Conservation (phyloP, 2,329 filamentous ascomycete species). For the Clathrospora elynae region DNA sequence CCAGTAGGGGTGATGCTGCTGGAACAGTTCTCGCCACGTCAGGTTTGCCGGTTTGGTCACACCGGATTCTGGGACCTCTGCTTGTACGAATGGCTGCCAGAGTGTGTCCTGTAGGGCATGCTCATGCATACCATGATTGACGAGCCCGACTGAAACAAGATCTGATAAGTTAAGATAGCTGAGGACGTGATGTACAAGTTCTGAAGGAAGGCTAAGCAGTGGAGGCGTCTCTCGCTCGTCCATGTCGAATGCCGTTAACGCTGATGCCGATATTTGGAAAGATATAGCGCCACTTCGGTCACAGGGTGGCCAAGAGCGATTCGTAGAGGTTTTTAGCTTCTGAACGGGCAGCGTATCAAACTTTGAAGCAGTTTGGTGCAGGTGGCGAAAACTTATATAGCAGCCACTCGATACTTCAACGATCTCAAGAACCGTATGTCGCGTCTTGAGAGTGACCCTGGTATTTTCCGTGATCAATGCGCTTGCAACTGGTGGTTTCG, state of each 20-base stretch:
- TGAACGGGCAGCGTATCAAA: not conserved
- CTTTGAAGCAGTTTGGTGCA: not conserved
- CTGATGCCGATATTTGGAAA: not conserved
- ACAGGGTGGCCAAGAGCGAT: accelerated
- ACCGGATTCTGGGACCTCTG: conserved; percentile 61
- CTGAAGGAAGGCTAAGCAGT: conserved; percentile 68
- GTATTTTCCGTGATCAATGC: not conserved
- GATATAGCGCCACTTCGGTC: no score
- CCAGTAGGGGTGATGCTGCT: conserved; percentile 79
- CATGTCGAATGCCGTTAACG: conserved; percentile 15
- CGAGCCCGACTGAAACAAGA: conserved; percentile 63
- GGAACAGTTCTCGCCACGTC: conserved; percentile 73
- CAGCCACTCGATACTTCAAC: not conserved
- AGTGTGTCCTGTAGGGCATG: conserved; percentile 69
- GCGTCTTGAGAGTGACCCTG: not conserved
- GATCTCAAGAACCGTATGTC: not conserved
- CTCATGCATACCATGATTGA: conserved; percentile 64
- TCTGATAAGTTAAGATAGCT: conserved; percentile 67
- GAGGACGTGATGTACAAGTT: conserved; percentile 76
- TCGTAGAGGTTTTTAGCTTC: not conserved
- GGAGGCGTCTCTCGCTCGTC: conserved; percentile 18
- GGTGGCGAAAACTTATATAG: conserved; percentile 3
- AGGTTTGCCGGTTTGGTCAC: conserved; percentile 58
- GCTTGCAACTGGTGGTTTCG: conserved; percentile 5
- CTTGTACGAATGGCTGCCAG: conserved; percentile 73